phyloP scores from a whole-genome alignment of 768 basidiomycete species.

The Leccinum disarticulatum region DNA sequence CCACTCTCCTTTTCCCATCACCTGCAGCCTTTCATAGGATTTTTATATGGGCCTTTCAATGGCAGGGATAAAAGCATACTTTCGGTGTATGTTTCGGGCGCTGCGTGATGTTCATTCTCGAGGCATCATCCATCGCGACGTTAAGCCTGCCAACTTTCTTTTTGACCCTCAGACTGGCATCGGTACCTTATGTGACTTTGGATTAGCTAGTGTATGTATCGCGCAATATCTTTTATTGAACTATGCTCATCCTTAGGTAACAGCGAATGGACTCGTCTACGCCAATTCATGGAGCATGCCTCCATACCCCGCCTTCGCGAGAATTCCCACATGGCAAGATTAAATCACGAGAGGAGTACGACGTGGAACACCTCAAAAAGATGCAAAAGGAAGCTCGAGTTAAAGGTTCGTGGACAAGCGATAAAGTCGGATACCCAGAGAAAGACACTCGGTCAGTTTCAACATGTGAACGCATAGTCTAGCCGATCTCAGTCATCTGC shows the following conservation, averaged over 20 bases:
- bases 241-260: slow-evolving; percentile 8
- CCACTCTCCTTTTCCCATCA: background rate
- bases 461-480: background rate
- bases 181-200: slow-evolving; percentile 93
- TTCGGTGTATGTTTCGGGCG: slow-evolving; percentile 88
- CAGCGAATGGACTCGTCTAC: slow-evolving; percentile 56
- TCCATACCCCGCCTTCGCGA: slow-evolving; percentile 69
- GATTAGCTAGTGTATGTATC: slow-evolving; percentile 81
- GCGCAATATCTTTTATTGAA: background rate
- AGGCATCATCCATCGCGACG: slow-evolving; percentile 91
- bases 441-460: slow-evolving; percentile 65
- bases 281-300: slow-evolving; percentile 57
- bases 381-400: slow-evolving; percentile 60
- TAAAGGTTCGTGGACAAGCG: slow-evolving; percentile 53
- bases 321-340: slow-evolving; percentile 70
- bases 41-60: slow-evolving; percentile 78
- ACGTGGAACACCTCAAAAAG: slow-evolving; percentile 50
- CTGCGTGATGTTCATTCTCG: slow-evolving; percentile 85
- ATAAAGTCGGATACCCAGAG: slow-evolving; percentile 75
- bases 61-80: slow-evolving; percentile 77
- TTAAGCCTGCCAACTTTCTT: slow-evolving; percentile 97
- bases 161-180: slow-evolving; percentile 82
- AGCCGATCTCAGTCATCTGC: slow-evolving; percentile 1
- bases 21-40: slow-evolving; percentile 45
- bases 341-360: slow-evolving; percentile 42